Base-by-base conservation (phyloP, 2,329 filamentous ascomycete genomes). In the Colletotrichum echinochloae region DNA sequence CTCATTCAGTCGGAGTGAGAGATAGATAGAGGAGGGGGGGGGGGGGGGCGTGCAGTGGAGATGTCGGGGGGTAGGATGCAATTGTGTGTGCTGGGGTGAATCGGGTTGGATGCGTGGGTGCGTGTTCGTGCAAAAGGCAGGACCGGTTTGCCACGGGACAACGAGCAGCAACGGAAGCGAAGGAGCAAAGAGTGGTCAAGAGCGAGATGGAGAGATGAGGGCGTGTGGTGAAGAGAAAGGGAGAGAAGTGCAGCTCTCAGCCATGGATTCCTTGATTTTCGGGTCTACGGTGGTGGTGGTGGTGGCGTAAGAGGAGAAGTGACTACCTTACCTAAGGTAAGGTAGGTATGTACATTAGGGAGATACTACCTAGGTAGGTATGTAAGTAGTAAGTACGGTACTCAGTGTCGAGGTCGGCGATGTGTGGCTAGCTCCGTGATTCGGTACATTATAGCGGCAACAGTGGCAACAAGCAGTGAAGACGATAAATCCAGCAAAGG, bases 61-160 rank as follows among this genome's bases (percentile, higher is more conserved):
- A 66, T 66, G 55, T 66, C 41, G 41, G 62, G 62, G 39, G 41
- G 48, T 41, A 54, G 56, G 35, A 67, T 66, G 67, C 44, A 44
- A 35, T 70, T 64, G 18, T 67, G 61, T n/a, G 59, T 61, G 52
- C 33, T 37, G 33, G 7, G 46, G 39, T 64, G 23, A 30, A 20
- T 62, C 61, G 37, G 54, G 56, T 28, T 26, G 51, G 46, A 46
- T 18, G 20, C 20, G 28, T 28, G 18, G 7, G 48, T 44, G 60
- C 18, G 44, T 33, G 44, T 30, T 18, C 41, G 41, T 44, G 41
- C 39, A 41, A 20, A 44, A 55, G 52, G 37, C 35, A 69, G 30
- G 28, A 46, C 30, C 26, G 35, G 57, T 35, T 57, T 57, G 48
- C 28, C 35, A 26, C 33, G 66, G 66, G 55, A 7, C 35, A 9